Conservation (phyloP, 2,329 filamentous ascomycete genomes). For the Gremmenia infestans region DNA sequence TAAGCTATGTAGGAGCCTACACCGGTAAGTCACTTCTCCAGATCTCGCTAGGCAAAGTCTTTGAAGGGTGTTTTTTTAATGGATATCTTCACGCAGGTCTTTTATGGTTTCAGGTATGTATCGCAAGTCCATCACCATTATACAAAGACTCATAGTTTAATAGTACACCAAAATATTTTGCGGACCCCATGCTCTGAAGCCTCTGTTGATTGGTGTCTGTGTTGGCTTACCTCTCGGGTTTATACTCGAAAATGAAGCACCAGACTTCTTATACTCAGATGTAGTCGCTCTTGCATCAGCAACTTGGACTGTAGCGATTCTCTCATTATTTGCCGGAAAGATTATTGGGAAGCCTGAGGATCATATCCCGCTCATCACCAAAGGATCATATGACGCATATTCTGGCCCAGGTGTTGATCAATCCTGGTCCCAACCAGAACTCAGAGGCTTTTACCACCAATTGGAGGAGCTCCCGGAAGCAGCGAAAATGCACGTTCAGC, state of each 20-base stretch:
- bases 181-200: constrained; percentile 44
- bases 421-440: constrained; percentile 45
- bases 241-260: constrained; percentile 35
- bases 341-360: constrained; percentile 41
- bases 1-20: constrained; percentile 21
- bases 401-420: constrained; percentile 34
- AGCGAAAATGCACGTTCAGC: constrained; percentile 37
- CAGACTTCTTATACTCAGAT: constrained; percentile 39
- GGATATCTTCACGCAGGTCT: constrained; percentile 22
- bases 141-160: not conserved
- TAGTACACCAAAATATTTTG: constrained; percentile 45
- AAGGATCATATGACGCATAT: constrained; percentile 10
- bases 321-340: constrained; percentile 43
- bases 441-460: constrained; percentile 40
- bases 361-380: constrained; percentile 4
- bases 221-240: constrained; percentile 44
- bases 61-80: no score
- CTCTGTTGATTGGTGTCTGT: constrained; percentile 40
- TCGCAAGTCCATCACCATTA: not conserved
- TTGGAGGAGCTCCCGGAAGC: constrained; percentile 36
- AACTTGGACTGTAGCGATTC: constrained; percentile 48
- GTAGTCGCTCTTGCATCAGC: constrained; percentile 43
- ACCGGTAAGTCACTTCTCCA: constrained; percentile 7
- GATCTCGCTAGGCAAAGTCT: no score
- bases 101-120: constrained; percentile 41